Conservation (phyloP, 495 filamentous ascomycete genomes). For the Xanthoparmelia taractica region DNA sequence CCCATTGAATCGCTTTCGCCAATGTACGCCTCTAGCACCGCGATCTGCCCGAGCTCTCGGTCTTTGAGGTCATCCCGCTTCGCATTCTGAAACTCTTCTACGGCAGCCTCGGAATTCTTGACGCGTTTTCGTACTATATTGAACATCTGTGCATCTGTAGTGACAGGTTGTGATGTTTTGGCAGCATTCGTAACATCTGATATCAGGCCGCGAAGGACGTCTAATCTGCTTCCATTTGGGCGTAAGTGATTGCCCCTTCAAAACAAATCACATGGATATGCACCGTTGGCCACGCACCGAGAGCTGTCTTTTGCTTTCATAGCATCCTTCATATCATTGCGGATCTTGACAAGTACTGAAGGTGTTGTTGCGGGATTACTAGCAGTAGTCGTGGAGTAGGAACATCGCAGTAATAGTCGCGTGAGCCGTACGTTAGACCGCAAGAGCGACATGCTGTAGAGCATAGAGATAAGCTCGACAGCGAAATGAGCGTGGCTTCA, state of each 20-base stretch:
- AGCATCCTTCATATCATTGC: conserved; percentile 52
- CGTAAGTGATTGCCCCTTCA: conserved; percentile 10
- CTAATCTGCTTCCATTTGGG: conserved; percentile 31
- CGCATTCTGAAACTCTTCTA: conserved; percentile 44
- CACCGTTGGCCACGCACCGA: conserved; percentile 31
- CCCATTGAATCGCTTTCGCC: conserved; percentile 43
- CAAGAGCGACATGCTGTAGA: neutral
- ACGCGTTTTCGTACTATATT: conserved; percentile 50
- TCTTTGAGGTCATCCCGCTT: conserved; percentile 49
- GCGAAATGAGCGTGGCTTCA: neutral
- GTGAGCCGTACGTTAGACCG: neutral
- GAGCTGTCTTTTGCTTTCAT: conserved; percentile 54
- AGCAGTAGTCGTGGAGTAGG: conserved; percentile 28
- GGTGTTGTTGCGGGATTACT: conserved; percentile 34
- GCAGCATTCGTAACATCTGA: conserved; percentile 56
- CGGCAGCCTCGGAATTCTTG: conserved; percentile 42
- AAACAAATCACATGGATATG: neutral
- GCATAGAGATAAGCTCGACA: neutral
- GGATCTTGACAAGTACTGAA: conserved; percentile 44
- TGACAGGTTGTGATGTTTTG: conserved; percentile 51
- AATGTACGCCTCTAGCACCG: conserved; percentile 51
- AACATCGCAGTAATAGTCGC: conserved; percentile 21
- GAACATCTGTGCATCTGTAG: conserved; percentile 52
- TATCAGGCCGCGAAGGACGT: conserved; percentile 53
- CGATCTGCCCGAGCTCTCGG: conserved; percentile 49